Base-by-base conservation (phyloP, 257 asterid species). In the Agastache rugosa region DNA sequence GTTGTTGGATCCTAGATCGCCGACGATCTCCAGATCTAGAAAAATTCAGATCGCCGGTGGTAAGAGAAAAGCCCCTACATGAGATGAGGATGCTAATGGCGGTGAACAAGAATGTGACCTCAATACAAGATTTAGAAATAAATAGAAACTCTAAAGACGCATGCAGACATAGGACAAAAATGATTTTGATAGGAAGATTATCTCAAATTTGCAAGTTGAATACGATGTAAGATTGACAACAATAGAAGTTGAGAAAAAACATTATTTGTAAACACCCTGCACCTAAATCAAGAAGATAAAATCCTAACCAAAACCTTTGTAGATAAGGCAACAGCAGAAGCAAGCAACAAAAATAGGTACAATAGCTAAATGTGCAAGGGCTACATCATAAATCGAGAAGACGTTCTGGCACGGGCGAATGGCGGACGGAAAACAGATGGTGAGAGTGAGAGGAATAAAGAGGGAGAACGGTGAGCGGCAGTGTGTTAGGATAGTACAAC, bases 1-100 rank as follows among this genome's bases (percentile, higher is more conserved):
- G n/a, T n/a, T n/a, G n/a, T 41, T 25, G 56, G 66, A 55, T 9
- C 54, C 55, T 54, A 70, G 75, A 55, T 70, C 66, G 66, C 22
- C 27, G 66, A 39, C 23, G 8, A 25, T 55, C 16, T 55, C 27
- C 75, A 23, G 22, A 51, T 69, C 50, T 27, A 5, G 25, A 69
- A 5, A 51, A 31, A 50, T 16, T 12, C 16, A 51, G 65, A 70
- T 70, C 54, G n/a, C n/a, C n/a, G n/a, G n/a, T n/a, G n/a, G n/a
- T n/a, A n/a, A n/a, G n/a, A n/a, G n/a, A n/a, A n/a, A n/a, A n/a
- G n/a, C n/a, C n/a, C n/a, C n/a, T n/a, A n/a, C n/a, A n/a, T n/a
- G n/a, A n/a, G n/a, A n/a, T n/a, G n/a, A n/a, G n/a, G n/a, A n/a
- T n/a, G n/a, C n/a, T n/a, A n/a, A n/a, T n/a, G n/a, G n/a, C n/a